Evolutionary conservation across 345 rosid genomes (phyloP).

Genomic region (Boechera divaricarpa): DNA sequence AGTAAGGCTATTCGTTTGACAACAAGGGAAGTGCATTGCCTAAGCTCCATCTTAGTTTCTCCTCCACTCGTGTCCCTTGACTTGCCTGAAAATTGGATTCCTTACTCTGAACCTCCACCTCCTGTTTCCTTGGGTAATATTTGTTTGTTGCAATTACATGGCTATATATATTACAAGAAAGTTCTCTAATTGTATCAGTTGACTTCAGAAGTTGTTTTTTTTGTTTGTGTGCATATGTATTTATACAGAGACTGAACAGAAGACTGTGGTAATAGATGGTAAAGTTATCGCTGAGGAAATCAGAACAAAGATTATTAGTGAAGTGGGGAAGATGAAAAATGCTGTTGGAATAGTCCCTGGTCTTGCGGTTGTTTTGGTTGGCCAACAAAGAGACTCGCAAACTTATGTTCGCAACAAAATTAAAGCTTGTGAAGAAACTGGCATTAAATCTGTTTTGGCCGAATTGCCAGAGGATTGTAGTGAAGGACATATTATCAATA

Average conservation of each 20-base stretch:
- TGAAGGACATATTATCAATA: conserved; percentile 59
- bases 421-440: conserved; percentile 82
- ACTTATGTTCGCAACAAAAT: conserved; percentile 86
- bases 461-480: conserved; percentile 63
- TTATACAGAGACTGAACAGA: conserved; percentile 52
- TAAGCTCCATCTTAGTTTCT: conserved; percentile 60
- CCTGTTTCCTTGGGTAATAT: conserved; percentile 43
- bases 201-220: not conserved
- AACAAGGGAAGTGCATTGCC: conserved; percentile 39
- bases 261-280: conserved; percentile 70
- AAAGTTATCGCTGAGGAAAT: conserved; percentile 80
- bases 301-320: conserved; percentile 57
- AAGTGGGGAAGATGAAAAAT: conserved; percentile 78
- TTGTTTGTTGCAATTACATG: conserved; percentile 15
- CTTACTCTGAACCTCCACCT: conserved; percentile 36
- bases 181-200: conserved; percentile 14
- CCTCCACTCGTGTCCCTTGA: conserved; percentile 83
- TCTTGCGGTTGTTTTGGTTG: conserved; percentile 82
- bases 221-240: conserved; percentile 7
- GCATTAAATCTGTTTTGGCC: conserved; percentile 72
- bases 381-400: conserved; percentile 79
- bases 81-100: conserved; percentile 69
- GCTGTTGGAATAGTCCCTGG: conserved; percentile 77
- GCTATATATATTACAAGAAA: not conserved
- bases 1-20: conserved; percentile 34